Evolutionary conservation across 371 early-diverging fungal genomes (phyloP), one percentile per base, ranked within the genome.

Genomic region (Zancudomyces culisetae): DNA sequence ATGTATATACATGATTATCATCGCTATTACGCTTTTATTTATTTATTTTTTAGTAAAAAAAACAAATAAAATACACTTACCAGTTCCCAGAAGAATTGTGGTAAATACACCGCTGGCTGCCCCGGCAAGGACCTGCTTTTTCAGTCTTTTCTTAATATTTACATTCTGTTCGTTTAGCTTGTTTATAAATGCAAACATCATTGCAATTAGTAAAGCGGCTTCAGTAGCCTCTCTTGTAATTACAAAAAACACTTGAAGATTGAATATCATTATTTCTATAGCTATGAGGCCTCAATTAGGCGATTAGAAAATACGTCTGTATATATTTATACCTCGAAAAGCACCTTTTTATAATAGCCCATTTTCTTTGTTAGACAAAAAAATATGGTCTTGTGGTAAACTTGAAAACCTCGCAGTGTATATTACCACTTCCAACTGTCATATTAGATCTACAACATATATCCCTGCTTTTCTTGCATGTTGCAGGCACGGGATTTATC

Each of bases 151-250:
- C 50, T 63, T 70, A 39, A 70, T 52, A 12, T 51, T 53, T 2
- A 57, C 45, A 43, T 73, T 71, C 48, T 61, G 55, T n/a, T 59
- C 57, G 56, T 81, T 72, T 35, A 78, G 63, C 63, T 75, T 77
- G 42, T 60, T 58, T 58, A 82, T 53, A 62, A 85, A 83, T 1
- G 86, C 68, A 35, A 83, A 70, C 45, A 87, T 60, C 28, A 90
- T 83, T 3, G 84, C 79, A 41, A 89, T 71, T 57, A 89, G 79
- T 57, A 89, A 77, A 22, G 83, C 75, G 4, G 82, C 83, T 67
- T 90, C 90, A 2, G 76, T 70, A 39, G 86, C 81, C 69, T 87
- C 87, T 50, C 90, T 73, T 55, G 86, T 79, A 47, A 89, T 56
- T 47, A 89, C 80, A 54, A 89, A 85, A 63, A 83, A 89, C 49